Base-by-base conservation (phyloP, 1,284 basidiomycete species). In the Apiotrichum montevideense region DNA sequence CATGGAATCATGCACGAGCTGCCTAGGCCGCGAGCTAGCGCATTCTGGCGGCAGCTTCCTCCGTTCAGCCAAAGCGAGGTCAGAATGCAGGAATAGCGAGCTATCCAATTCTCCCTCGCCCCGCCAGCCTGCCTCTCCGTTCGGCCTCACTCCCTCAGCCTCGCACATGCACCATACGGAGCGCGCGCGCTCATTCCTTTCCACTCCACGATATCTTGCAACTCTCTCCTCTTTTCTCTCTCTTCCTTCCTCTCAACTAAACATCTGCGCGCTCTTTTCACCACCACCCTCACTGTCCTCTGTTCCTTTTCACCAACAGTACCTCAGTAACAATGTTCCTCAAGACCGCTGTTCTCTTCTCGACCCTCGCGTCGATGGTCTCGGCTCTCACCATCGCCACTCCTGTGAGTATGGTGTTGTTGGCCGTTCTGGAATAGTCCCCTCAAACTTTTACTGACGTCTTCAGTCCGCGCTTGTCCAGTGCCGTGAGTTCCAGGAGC, bases 401-500 rank as follows among this genome's bases (percentile, higher is more conserved):
- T 40, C 69, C 72, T 33, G 72, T 74, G 52, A 63, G 72, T 73
- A 9, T 4, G 29, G 3, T 39, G 37, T 39, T 39, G 37, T 13
- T 9, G 37, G 37, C 37, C 9, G 37, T 39, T 39, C 2, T 39
- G 8, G 37, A 39, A 8, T 13, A 41, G 1, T 3, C n/a, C 29
- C 14, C 15, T 44, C 9, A 1, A 21, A 44, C 5, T 8, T 14
- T 11, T n/a, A 35, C 47, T 55, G 46, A 54, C 51, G 32, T 32
- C 8, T 35, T 9, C 10, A 72, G 69, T 58, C 73, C 44, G 56
- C 71, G 21, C 59, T 73, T 40, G 61, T 68, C 42, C 56, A 69
- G 57, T 74, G 72, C 60, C 71, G 72, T 74, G 58, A 64, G 72
- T 71, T 10, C 32, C 8, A 13, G 10, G 15, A n/a, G 29, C 29